These are phyloP conservation scores for Chaetomiaceae sp. DNA, from an alignment of 2,329 filamentous ascomycete genomes.

Conservation along the genomic window DNA sequence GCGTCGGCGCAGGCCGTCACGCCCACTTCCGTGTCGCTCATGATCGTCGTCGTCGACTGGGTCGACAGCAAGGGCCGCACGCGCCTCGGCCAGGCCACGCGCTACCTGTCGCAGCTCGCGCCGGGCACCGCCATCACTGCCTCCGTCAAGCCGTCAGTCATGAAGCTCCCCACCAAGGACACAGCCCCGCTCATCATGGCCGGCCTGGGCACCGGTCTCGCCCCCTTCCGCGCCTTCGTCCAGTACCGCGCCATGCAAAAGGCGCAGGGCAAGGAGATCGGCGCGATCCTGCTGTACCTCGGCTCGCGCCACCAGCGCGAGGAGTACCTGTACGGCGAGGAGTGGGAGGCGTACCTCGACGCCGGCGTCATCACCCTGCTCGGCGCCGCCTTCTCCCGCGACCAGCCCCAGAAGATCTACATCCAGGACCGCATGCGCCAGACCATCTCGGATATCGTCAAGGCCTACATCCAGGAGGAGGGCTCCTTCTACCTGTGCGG, in stretches of 20 bases:
- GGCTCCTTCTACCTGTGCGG: conserved; percentile 97
- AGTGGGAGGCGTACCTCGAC: conserved; percentile 97
- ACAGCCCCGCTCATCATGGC: conserved; percentile 98
- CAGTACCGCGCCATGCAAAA: conserved; percentile 98
- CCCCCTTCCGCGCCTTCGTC: conserved; percentile 98
- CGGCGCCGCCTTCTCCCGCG: conserved; percentile 89
- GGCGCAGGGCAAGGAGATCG: conserved; percentile 93
- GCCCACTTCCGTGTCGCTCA: conserved; percentile 81
- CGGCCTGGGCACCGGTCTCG: conserved; percentile 93
- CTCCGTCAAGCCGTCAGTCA: conserved; percentile 95
- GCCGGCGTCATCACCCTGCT: conserved; percentile 93
- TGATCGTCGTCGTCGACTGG: conserved; percentile 98
- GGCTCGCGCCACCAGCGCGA: conserved; percentile 95
- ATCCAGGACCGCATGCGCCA: conserved; percentile 98
- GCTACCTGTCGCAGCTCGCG: conserved; percentile 74
- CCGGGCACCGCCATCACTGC: conserved; percentile 78
- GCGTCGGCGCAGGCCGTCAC: conserved; percentile 94
- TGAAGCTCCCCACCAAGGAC: conserved; percentile 89
- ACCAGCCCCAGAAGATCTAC: conserved; percentile 98
- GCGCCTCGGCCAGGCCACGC: conserved; percentile 88
- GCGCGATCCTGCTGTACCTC: conserved; percentile 90
- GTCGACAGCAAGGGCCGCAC: conserved; percentile 81
- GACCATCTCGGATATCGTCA: conserved; percentile 73
- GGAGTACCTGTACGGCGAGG: conserved; percentile 97
- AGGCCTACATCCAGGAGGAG: conserved; percentile 81